Evolutionary conservation across 2,329 filamentous ascomycete species (phyloP), one percentile per base, ranked within the genome.

Genomic region (Colletotrichum musae): DNA sequence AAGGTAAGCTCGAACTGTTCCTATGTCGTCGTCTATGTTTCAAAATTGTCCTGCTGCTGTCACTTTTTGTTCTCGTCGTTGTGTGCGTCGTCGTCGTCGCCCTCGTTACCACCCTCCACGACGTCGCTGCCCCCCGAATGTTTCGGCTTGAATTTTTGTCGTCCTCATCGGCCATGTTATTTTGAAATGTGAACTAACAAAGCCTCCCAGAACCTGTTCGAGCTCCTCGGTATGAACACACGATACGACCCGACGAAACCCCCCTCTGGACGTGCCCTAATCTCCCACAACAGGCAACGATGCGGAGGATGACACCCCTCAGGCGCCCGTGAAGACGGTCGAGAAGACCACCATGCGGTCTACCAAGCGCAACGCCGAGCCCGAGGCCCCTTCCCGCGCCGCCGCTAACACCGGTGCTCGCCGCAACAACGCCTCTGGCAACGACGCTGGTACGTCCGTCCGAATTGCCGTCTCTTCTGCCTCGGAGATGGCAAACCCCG

Each of bases 191-290:
- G 12, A 18, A 58, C 67, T 70, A 12, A 70, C 56, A 67, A 69
- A 39, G 3, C 24, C 39, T 53, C 36, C 32, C 48, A 98, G 96
- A 99, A 99, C 90, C 92, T 93, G 81, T 98, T 93, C 90, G 95
- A 96, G 90, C 92, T 97, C 87, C 94, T 99, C 89, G 95, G 96
- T 98, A 97, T 79, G 84, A 80, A 72, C 72, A 73, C 72, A 59
- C 73, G 71, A 73, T 70, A 70, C 73, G 66, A 73, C 68, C 70
- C 58, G 58, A 68, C 64, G 48, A 63, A 58, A n/a, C 77, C 28
- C 57, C 58, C 26, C 59, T 32, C 58, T 74, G 60, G 54, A 52
- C 57, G 53, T 62, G 64, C 64, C 68, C 68, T 70, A 64, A 61
- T 59, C 58, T 43, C 58, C 59, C 56, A 72, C 65, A 78, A 74